Evolutionary conservation across 1,139 yeast genomes (phyloP), one percentile per base, ranked within the genome.

Genomic region (Yamadazyma jaroonii): DNA sequence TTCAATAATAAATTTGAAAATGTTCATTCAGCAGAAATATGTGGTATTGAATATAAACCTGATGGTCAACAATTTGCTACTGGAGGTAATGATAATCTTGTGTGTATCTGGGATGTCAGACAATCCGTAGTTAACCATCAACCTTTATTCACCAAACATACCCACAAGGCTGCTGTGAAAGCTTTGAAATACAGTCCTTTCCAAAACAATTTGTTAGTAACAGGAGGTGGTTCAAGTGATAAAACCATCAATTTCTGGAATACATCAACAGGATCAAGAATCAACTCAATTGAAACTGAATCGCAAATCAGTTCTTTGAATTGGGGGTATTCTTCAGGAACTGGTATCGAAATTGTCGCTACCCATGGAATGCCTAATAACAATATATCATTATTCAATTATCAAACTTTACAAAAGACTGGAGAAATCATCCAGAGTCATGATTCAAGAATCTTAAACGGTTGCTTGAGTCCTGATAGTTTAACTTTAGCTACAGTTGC

Each of bases 181-280:
- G 97, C 98, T 1, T 64, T 94, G 39, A 81, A 94, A 11, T 94
- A 97, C 96, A 87, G 96, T 56, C 98, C 97, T 0, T 84, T 84
- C 61, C 94, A 88, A 50, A 66, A 71, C 25, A 84, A 86, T 46
- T 62, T 92, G 38, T 69, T 94, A 38, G 97, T 97, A 8, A 85
- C 97, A 3, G 99, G 98, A 8, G 98, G 98, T 36, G 98, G 98
- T 14, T 83, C 95, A 9, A 79, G 87, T 24, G 97, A 94, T 62
- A 84, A 82, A 56, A 78, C 84, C 37, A 87, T 94, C 42, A 90
- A 92, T 61, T 89, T 94, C 62, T 94, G 98, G 97, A 92, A 92
- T 61, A 80, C 96, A 7, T 79, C 87, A 17, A 87, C 95, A 0
- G 98, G 98, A 0, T 80, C 92, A 2, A 70, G 96, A 42, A 79